Evolutionary conservation across 495 filamentous ascomycete species (phyloP).

Genomic region (Talaromyces wortmannii): DNA sequence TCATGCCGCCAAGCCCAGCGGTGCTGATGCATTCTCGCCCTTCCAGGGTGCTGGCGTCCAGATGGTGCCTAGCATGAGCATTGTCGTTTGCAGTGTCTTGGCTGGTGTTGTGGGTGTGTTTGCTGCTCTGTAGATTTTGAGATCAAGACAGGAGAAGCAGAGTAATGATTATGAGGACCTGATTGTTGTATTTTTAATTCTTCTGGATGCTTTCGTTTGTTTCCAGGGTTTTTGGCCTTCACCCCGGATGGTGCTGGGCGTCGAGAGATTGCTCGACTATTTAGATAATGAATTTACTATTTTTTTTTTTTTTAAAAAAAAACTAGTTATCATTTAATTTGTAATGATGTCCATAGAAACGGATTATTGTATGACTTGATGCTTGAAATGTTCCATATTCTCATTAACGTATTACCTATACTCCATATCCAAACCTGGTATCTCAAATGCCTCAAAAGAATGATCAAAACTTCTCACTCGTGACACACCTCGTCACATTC

Average conservation of each 20-base stretch:
- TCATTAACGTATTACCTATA: not conserved
- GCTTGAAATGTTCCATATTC: not conserved
- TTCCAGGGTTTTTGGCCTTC: not conserved
- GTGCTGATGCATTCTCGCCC: constrained; percentile 1
- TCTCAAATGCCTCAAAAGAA: not conserved
- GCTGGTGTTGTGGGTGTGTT: constrained; percentile 3
- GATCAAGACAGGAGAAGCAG: not conserved
- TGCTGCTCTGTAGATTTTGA: not conserved
- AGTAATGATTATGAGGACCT: not conserved
- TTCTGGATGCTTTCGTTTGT: not conserved
- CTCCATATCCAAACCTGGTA: no score
- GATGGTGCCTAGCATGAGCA: constrained; percentile 1
- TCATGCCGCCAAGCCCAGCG: not conserved
- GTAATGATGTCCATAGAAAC: not conserved
- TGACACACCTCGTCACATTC: constrained; percentile 26
- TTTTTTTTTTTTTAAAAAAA: not conserved
- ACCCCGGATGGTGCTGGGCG: no score
- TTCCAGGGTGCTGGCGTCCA: constrained; percentile 2
- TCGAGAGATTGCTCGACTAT: not conserved
- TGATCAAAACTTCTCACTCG: constrained; percentile 31
- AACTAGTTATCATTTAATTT: not conserved
- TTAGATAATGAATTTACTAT: not conserved
- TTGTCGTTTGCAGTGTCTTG: constrained; percentile 1
- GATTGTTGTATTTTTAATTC: not conserved
- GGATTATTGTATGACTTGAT: no score